A percentile compares a stretch with the other conserved stretches of the same genome.
Evolutionary conservation across 345 rosid species (phyloP).

Genomic region (Abelmoschus esculentus): DNA sequence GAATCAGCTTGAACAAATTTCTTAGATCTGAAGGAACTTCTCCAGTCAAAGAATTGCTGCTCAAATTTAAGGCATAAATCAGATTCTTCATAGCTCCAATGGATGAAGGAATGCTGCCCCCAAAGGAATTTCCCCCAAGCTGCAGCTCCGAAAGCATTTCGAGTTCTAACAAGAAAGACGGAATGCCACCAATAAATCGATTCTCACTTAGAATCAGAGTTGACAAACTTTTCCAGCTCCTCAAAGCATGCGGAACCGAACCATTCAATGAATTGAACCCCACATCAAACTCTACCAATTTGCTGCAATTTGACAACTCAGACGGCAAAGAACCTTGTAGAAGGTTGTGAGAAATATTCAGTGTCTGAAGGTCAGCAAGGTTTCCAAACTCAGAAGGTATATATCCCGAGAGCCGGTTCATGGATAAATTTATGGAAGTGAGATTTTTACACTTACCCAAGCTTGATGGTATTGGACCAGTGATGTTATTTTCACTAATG

Average conservation of each 20-base stretch:
- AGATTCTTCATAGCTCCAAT: slow-evolving; percentile 43
- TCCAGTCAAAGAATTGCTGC: slow-evolving; percentile 51
- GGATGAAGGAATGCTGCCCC: slow-evolving; percentile 58
- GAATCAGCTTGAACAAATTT: slow-evolving; percentile 32
- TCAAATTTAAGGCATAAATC: slow-evolving; percentile 51
- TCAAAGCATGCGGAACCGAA: slow-evolving; percentile 40
- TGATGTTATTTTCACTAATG: slow-evolving; percentile 46
- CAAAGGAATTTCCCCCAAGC: slow-evolving; percentile 54
- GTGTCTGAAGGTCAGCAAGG: slow-evolving; percentile 28
- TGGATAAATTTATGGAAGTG: slow-evolving; percentile 43
- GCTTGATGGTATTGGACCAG: slow-evolving; percentile 54
- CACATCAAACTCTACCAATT: slow-evolving; percentile 40
- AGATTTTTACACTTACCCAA: slow-evolving; percentile 44
- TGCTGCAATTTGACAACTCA: slow-evolving; percentile 43
- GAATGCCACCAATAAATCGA: slow-evolving; percentile 58
- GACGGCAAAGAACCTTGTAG: slow-evolving; percentile 56
- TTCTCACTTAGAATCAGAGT: slow-evolving; percentile 51
- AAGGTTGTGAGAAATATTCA: slow-evolving; percentile 55
- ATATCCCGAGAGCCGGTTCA: slow-evolving; percentile 47
- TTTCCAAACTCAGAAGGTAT: slow-evolving; percentile 55
- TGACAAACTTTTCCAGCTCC: slow-evolving; percentile 40
- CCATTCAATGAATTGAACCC: slow-evolving; percentile 60
- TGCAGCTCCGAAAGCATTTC: slow-evolving; percentile 39
- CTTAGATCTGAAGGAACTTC: slow-evolving; percentile 43
- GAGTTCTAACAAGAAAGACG: slow-evolving; percentile 44